Evolutionary conservation across 2,329 filamentous ascomycete genomes (phyloP).

Genomic region (Hymenoscyphus linearis): DNA sequence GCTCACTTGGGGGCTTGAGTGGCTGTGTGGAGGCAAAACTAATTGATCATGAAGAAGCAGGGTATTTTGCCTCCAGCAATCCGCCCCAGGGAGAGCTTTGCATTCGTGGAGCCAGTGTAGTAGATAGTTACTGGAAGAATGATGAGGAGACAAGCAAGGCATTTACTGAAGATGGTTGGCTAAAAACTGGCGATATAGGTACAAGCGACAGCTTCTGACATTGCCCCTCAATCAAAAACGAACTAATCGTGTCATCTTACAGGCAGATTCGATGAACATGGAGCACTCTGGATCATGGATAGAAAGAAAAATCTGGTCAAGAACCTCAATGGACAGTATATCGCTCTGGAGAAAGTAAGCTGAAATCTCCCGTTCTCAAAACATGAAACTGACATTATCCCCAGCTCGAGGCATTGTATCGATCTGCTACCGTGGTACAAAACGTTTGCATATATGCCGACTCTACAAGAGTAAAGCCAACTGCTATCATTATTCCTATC

Average conservation of each 20-base stretch:
- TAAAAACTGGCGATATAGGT: slow-evolving; percentile 39
- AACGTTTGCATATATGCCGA: slow-evolving; percentile 85
- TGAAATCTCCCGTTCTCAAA: slow-evolving; percentile 10
- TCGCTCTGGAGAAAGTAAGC: slow-evolving; percentile 68
- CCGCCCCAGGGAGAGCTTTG: slow-evolving; percentile 40
- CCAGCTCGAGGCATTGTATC: slow-evolving; percentile 78
- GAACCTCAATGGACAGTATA: slow-evolving; percentile 56
- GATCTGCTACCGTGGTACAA: slow-evolving; percentile 66
- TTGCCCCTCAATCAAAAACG: background rate
- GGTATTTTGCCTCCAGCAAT: slow-evolving; percentile 60
- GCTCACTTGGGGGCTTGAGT: background rate
- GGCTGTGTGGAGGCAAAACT: slow-evolving; percentile 75
- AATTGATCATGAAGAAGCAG: slow-evolving; percentile 78
- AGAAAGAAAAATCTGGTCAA: slow-evolving; percentile 92
- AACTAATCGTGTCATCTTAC: background rate
- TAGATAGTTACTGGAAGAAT: slow-evolving; percentile 36
- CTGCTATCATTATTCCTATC: slow-evolving; percentile 69
- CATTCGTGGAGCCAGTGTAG: slow-evolving; percentile 28
- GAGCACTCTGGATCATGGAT: slow-evolving; percentile 71
- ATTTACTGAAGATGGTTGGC: slow-evolving; percentile 32
- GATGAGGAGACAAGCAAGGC: slow-evolving; percentile 27
- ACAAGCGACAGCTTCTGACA: background rate
- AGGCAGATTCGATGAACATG: slow-evolving; percentile 29
- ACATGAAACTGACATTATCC: slow-evolving; percentile 20
- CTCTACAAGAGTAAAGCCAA: slow-evolving; percentile 64